These are phyloP conservation scores for Aspergillus spinulosporus DNA, from an alignment of 2,329 filamentous ascomycete genomes.

Conservation along the genomic window DNA sequence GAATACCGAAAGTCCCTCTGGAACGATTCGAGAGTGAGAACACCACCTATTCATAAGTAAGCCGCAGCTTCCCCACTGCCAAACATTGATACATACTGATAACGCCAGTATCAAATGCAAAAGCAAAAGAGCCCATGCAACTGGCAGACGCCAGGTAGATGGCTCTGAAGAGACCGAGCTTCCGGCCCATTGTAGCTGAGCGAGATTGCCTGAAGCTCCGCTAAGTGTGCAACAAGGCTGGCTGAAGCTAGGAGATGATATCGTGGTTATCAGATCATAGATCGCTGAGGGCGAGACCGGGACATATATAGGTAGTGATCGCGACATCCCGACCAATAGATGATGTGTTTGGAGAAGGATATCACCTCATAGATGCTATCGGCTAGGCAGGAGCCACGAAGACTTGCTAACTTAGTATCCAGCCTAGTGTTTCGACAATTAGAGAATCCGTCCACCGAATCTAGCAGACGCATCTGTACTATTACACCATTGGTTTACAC, in stretches of 20 bases:
- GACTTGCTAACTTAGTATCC: not conserved
- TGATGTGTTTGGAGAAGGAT: not conserved
- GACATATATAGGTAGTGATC: not conserved
- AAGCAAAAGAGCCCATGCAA: conserved; percentile 43
- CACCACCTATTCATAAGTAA: conserved; percentile 37
- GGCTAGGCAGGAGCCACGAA: not conserved
- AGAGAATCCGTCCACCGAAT: not conserved
- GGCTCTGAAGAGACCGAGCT: conserved; percentile 38
- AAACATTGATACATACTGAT: conserved; percentile 29
- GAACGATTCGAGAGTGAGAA: conserved; percentile 48
- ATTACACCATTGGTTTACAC: too few relatives aligned
- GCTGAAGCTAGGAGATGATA: not conserved
- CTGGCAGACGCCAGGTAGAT: conserved; percentile 39
- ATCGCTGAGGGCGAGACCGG: not conserved
- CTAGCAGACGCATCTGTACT: not conserved
- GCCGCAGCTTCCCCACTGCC: not conserved
- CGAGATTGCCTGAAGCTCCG: not conserved
- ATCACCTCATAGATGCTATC: not conserved
- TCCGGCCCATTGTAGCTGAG: conserved; percentile 27
- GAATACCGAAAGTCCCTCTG: conserved; percentile 41
- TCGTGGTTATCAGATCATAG: not conserved
- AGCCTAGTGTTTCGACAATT: not conserved
- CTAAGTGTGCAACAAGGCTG: not conserved
- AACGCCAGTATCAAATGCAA: conserved; percentile 43
- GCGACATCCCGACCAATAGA: not conserved